phyloP scores from a whole-genome alignment of 73 alveolate genomes.

The Paramecium sexaurelia region DNA sequence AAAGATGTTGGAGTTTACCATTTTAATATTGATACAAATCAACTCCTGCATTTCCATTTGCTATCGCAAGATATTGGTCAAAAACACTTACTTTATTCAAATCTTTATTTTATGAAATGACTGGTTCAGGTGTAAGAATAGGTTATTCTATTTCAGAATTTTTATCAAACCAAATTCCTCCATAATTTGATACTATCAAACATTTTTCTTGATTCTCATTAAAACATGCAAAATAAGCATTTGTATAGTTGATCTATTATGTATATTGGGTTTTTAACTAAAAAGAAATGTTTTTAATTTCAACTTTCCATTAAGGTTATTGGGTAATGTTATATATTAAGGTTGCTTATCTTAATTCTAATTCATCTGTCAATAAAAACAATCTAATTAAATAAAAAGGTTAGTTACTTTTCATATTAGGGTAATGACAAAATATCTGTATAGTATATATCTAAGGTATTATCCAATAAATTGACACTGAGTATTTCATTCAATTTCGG shows the following conservation, averaged over 20 bases:
- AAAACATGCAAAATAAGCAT: conserved; percentile 33
- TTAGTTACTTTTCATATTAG: not conserved
- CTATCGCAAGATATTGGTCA: not conserved
- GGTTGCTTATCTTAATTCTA: not conserved
- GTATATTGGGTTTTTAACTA: not conserved
- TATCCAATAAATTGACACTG: not conserved
- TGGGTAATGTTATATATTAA: not conserved
- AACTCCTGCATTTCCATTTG: conserved; percentile 26
- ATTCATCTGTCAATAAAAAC: not conserved
- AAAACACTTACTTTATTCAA: not conserved
- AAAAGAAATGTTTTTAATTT: not conserved
- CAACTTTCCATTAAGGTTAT: not conserved
- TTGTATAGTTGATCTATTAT: not conserved
- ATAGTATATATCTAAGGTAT: not conserved
- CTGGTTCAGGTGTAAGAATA: not conserved
- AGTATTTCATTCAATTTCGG: conserved; percentile 30
- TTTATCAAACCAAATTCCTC: not conserved
- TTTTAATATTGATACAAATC: conserved; percentile 2
- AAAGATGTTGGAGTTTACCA: not conserved
- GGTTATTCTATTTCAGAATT: not conserved
- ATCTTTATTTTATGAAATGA: not conserved
- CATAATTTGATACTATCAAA: not conserved
- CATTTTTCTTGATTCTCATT: not conserved
- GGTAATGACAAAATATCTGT: not conserved
- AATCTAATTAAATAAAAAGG: not conserved